phyloP scores from a whole-genome alignment of 2,329 filamentous ascomycete genomes.

The Xylaria hypoxylon region DNA sequence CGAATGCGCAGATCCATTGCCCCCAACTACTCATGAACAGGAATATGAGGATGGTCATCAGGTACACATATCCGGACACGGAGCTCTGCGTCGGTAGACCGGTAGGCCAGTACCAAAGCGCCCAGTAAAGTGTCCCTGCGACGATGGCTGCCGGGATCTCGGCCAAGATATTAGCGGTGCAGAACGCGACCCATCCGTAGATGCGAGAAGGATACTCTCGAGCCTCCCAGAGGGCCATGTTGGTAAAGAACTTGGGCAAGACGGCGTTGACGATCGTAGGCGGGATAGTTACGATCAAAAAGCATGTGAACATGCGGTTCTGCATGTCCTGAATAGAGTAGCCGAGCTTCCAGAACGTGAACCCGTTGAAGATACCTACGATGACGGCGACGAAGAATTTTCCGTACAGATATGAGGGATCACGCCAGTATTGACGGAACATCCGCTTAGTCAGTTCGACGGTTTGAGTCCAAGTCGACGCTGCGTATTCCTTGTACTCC shows the following conservation, averaged over 20 bases:
- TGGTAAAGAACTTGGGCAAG: conserved; percentile 81
- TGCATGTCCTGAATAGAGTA: conserved; percentile 76
- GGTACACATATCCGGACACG: conserved; percentile 78
- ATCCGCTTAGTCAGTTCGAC: conserved; percentile 75
- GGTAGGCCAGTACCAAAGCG: conserved; percentile 81
- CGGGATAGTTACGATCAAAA: conserved; percentile 73
- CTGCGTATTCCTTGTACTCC: conserved; percentile 72
- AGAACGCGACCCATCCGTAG: conserved; percentile 82
- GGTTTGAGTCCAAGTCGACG: conserved; percentile 71
- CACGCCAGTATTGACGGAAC: conserved; percentile 80
- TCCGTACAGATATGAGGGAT: conserved; percentile 80
- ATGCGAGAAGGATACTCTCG: conserved; percentile 80
- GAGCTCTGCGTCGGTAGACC: conserved; percentile 74
- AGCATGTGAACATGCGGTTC: conserved; percentile 80
- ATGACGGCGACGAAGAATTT: conserved; percentile 79
- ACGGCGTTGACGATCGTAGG: conserved; percentile 79
- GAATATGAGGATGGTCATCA: conserved; percentile 83
- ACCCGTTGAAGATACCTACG: conserved; percentile 81
- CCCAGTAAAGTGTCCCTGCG: conserved; percentile 74
- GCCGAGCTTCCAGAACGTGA: conserved; percentile 79
- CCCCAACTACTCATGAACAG: conserved; percentile 81
- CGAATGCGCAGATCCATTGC: conserved; percentile 87
- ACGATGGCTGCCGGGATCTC: conserved; percentile 79
- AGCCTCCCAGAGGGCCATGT: conserved; percentile 78
- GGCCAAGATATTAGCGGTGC: conserved; percentile 76